A percentile compares a stretch with the other conserved stretches of the same genome.
These are phyloP conservation scores for Parachlorella kessleri DNA, from an alignment of 139 green algal species.

Conservation along the genomic window DNA sequence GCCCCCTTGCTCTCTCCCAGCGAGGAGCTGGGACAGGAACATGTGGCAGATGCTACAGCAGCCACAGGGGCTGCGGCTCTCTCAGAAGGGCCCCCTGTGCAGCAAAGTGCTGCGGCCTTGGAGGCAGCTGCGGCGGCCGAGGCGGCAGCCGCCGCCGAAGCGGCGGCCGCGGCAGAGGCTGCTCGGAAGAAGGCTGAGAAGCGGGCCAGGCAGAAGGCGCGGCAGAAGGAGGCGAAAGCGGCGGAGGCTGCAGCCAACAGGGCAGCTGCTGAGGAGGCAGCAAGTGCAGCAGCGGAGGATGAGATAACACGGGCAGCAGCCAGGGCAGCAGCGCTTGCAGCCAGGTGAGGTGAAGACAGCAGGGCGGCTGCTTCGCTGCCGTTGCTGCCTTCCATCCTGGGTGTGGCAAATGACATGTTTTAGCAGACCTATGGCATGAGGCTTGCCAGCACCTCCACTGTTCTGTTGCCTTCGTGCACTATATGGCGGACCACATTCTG, in stretches of 20 bases:
- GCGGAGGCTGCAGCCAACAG: conserved; percentile 32
- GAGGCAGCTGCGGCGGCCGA: conserved; percentile 48
- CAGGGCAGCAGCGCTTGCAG: conserved; percentile 50
- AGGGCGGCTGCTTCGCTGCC: too few species aligned
- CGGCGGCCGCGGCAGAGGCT: conserved; percentile 61
- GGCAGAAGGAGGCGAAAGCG: conserved; percentile 63
- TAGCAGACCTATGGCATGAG: too few species aligned
- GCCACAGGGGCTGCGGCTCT: conserved; percentile 7
- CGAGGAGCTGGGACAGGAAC: conserved; percentile 7
- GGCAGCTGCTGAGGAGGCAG: conserved; percentile 36
- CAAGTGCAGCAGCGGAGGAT: conserved; percentile 50
- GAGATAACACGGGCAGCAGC: conserved; percentile 62
- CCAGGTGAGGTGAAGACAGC: conserved; percentile 5
- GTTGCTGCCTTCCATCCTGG: too few species aligned
- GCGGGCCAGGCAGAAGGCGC: conserved; percentile 60
- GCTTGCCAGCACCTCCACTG: too few species aligned
- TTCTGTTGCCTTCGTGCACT: too few species aligned
- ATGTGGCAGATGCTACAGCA: conserved; percentile 6
- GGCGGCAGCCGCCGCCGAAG: conserved; percentile 5
- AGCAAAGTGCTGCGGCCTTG: conserved; percentile 49
- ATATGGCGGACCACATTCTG: too few species aligned
- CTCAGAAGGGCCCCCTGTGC: too few species aligned
- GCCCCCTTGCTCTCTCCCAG: too few species aligned
- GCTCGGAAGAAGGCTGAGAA: conserved; percentile 8
- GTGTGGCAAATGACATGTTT: too few species aligned